Base-by-base conservation (phyloP, 169 alveolate genomes). In the Eimeria maxima region DNA sequence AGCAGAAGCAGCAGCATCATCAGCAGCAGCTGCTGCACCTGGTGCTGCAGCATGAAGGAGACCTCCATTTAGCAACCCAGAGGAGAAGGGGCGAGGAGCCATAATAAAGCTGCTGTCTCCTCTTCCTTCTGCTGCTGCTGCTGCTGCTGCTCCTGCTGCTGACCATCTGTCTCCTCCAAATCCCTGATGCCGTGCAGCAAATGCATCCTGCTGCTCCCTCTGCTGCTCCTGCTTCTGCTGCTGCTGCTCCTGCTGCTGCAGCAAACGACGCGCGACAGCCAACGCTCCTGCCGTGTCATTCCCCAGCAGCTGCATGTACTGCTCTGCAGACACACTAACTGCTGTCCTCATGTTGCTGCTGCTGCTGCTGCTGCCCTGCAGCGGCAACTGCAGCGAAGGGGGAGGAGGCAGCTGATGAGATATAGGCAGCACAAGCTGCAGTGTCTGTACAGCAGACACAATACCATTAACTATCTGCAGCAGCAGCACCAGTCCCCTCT, bases 341-440 rank as follows among this genome's bases (percentile, higher is more conserved):
- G 94, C 60, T 6, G 29, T 24, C 29, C 53, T 2, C 44, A 53
- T 29, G 94, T 86, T 45, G 60, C 50, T 27, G 69, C 65, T 22
- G 38, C 69, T 29, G 94, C 94, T 45, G 84, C 94, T 38, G 84
- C 94, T 45, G 86, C 94, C 27, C 86, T 88, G 94, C 94, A 88
- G 94, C 84, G 69, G 94, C 84, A 88, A n/a, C 94, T 33, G 86
- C 94, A 88, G 69, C 50, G 86, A 44, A 0, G 93, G 93, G 10
- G 93, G 93, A 22, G 93, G 93, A 18, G 93, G 93, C 78, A 84
- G 93, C 93, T 84, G 93, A 47, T 84, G 93, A 1, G 93, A 84
- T 8, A 84, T 60, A 53, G 93, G 93, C 74, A 84, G 78, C 65
- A 88, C 86, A 11, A 88, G 94, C 69, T 88, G 94, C 94, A 88